Evolutionary conservation across 140 eudicot species (phyloP), one percentile per base, ranked within the genome.

Genomic region (Stevia rebaudiana): DNA sequence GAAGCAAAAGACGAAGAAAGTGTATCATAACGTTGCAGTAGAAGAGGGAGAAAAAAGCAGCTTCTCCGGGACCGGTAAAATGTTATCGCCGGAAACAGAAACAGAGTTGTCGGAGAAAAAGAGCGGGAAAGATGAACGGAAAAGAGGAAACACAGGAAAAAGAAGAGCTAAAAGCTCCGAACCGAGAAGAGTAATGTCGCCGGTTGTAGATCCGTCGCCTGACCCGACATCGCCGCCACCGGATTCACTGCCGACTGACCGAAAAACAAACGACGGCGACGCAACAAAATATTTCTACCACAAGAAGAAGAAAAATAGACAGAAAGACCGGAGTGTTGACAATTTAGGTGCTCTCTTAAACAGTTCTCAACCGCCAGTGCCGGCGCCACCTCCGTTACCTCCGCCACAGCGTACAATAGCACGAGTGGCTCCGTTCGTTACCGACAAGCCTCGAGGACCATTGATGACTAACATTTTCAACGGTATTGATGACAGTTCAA

Each of bases 231-330:
- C 81, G 4, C 58, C 77, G 53, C 52, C 65, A 4, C 40, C 78
- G 17, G 18, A 10, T 23, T 57, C 51, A 40, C 66, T 35, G 51
- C 40, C 28, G 54, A 41, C 71, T 8, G 83, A 77, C 39, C 64
- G 71, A 48, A 86, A 76, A 53, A 67, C 74, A 60, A 68, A 77
- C 1, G 82, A 76, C 8, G 71, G 69, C 61, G 79, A 61, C 54
- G 70, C 77, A n/a, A 73, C 83, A 3, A 87, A 82, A 52, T 89
- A 76, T 8, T 87, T 82, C 19, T 52, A 83, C 58, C 78, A 76
- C 60, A 84, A 83, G 59, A 80, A 78, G 80, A 86, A 81, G 75
- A 92, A 81, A 48, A 84, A 73, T 76, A 65, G 67, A 40, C 89
- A 78, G 17, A 81, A 78, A 30, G 78, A 76, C 24, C 73, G 75